Percentiles rank a stretch among this genome's conserved stretches.
These are phyloP conservation scores for Jatropha curcas DNA, from an alignment of 345 rosid species.

Conservation along the genomic window DNA sequence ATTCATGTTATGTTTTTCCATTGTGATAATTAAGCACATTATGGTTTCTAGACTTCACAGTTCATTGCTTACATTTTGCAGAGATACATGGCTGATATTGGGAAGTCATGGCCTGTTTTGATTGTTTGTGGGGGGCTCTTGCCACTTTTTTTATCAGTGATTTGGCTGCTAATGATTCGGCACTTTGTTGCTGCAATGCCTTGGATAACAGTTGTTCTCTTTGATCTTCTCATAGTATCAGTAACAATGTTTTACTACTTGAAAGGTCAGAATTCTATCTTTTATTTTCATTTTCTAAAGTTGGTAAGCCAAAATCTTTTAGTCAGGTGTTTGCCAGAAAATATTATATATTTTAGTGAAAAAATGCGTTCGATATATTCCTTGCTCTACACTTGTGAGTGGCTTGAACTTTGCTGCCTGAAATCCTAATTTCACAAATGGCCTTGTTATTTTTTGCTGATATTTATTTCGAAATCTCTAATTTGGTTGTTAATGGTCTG, in stretches of 20 bases:
- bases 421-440: background rate
- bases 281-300: background rate
- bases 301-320: background rate
- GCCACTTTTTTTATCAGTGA: slow-evolving; percentile 80
- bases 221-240: slow-evolving; percentile 72
- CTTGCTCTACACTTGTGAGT: background rate
- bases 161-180: slow-evolving; percentile 90
- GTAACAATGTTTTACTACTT: slow-evolving; percentile 84
- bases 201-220: slow-evolving; percentile 87
- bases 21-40: background rate
- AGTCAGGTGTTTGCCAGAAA: background rate
- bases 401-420: background rate
- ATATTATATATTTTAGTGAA: background rate
- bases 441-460: background rate
- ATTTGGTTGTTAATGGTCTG: background rate
- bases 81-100: slow-evolving; percentile 95
- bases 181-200: slow-evolving; percentile 97
- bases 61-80: slow-evolving; percentile 35
- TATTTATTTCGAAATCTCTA: background rate
- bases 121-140: slow-evolving; percentile 93
- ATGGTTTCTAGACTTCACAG: slow-evolving; percentile 11
- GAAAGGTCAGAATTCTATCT: slow-evolving; percentile 54
- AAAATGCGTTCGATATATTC: background rate
- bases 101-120: slow-evolving; percentile 93
- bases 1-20: background rate